Evolutionary conservation across 805 yeast species (phyloP), one percentile per base, ranked within the genome.

Genomic region (Myxozyma melibiosi): DNA sequence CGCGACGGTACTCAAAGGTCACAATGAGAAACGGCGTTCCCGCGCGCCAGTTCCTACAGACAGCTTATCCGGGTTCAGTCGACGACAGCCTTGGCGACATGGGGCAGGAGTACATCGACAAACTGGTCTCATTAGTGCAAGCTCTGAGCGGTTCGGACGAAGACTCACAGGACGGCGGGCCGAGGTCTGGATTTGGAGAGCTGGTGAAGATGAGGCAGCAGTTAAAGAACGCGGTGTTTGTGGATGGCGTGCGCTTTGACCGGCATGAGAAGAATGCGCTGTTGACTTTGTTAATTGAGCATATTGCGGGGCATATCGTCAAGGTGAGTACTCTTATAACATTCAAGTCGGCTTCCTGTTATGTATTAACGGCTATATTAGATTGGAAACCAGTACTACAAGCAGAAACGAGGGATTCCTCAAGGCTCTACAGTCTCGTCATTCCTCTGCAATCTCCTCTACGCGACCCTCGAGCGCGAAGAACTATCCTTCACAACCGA

Each of bases 351-450:
- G 5, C 22, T 18, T 24, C 31, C 38, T 41, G 14, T 13, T 22
- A 20, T 34, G 16, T 14, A 7, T n/a, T 20, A 8, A 4, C 16
- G 13, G n/a, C 28, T 28, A 30, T 9, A 8, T 13, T 70, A 70
- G 27, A 69, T 79, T 1, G 73, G 73, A 3, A 66, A 70, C 0
- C 60, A 65, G 6, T 70, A 74, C 2, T 80, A 76, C 65, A 66
- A 69, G n/a, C 73, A 96, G 56, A 80, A 73, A 41, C 70, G 73
- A 8, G 98, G 98, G 0, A 76, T 92, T 0, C 90, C 85, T 52
- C 98, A 91, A 72, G 98, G 98, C 0, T 81, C 89, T 6, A 83
- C 85, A 1, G 70, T 90, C 3, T 92, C 96, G 55, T 80, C 87
- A 0, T 74, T 84, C 4, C 76, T 91, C 34, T 90, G 96, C 61